A percentile compares a stretch with the other conserved stretches of the same genome.
phyloP scores from a whole-genome alignment of 2,329 filamentous ascomycete species.

The Colletotrichum endophyticum region DNA sequence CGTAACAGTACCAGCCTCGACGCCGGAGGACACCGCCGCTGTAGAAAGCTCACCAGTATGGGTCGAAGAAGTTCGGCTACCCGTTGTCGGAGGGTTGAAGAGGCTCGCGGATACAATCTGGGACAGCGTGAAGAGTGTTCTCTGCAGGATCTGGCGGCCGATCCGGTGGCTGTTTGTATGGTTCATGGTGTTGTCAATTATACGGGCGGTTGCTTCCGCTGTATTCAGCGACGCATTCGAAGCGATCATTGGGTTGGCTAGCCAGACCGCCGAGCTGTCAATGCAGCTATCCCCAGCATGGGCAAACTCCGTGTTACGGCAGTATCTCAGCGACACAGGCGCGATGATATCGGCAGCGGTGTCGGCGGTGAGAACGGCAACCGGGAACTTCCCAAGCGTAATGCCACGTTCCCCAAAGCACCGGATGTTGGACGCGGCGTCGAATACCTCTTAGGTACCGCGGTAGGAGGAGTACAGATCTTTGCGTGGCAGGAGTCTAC shows the following conservation, averaged over 20 bases:
- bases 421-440: neutral
- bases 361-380: neutral
- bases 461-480: neutral
- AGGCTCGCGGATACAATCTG: neutral
- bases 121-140: neutral
- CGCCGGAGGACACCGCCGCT: neutral
- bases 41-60: neutral
- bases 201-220: neutral
- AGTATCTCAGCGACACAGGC: neutral
- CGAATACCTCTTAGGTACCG: neutral
- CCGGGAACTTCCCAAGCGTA: neutral
- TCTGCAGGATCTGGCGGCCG: neutral
- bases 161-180: neutral
- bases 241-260: neutral
- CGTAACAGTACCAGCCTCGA: neutral
- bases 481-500: neutral
- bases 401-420: neutral
- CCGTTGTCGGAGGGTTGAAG: neutral
- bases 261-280: neutral
- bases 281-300: neutral
- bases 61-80: neutral
- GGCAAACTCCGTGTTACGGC: neutral
- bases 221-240: neutral
- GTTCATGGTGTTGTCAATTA: neutral
- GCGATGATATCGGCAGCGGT: too few relatives aligned